Evolutionary conservation across 2,329 filamentous ascomycete species (phyloP), one percentile per base, ranked within the genome.

Genomic region (Beauveria sp.): DNA sequence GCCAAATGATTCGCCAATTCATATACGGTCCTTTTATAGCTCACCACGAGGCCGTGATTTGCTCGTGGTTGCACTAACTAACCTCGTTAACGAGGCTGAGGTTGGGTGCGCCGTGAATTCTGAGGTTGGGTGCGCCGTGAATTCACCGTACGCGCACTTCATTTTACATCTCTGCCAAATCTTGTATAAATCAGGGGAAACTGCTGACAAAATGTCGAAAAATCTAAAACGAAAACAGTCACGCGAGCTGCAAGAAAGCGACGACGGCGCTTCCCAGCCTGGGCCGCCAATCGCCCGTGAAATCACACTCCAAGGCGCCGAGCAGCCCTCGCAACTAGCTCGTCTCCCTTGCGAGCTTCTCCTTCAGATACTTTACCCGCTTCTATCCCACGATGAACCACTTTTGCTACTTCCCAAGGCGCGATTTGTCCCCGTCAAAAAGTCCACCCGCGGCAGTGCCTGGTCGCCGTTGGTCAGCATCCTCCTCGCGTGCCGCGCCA

Each of bases 401-500:
- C 16, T 51, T 4, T 9, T 48, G 34, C 48, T 60, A 8, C 31
- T 51, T 9, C 49, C 57, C 8, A 60, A 52, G 38, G 31, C 24
- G n/a, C 57, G 57, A 2, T 52, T 60, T 14, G 49, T 51, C 24
- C 53, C 24, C 14, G 18, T 50, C 26, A 61, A 53, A 28, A 54
- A n/a, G 31, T 54, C 50, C 10, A 51, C 10, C 6, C 24, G 31
- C 28, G n/a, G 38, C 14, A 60, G 38, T 14, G 22, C 58, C 7
- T 38, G 58, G 58, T 45, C 59, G 45, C 45, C 52, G 7, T 53
- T 62, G 52, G 26, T 57, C 34, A 62, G 60, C 46, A 22, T 62
- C 14, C 26, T 62, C 14, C 60, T 62, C 3, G 43, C 60, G 10
- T 62, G 53, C 40, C 53, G 60, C 34, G 45, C 60, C 46, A 51